Percentiles rank a stretch among this genome's conserved stretches.
Evolutionary conservation across 371 early-diverging fungal species (phyloP).

Genomic region (Vairimorpha apis): DNA sequence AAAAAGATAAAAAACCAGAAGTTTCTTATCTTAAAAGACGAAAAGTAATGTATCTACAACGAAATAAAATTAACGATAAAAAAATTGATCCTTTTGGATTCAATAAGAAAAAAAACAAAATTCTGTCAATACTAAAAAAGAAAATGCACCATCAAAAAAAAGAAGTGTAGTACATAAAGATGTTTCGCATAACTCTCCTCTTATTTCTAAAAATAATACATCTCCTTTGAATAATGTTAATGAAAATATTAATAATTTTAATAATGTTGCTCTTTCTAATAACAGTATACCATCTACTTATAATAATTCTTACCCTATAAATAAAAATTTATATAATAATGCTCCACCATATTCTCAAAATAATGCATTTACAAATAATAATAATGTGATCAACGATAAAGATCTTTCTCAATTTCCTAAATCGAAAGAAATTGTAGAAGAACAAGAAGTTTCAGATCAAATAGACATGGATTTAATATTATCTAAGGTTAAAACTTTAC

Average conservation of each 20-base stretch:
- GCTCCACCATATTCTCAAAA: background rate
- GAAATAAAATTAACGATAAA: background rate
- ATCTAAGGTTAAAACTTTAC: conserved; percentile 4
- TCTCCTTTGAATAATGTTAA: too few species aligned
- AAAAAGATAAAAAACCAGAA: background rate
- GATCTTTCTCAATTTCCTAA: too few species aligned
- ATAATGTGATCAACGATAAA: too few species aligned
- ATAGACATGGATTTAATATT: conserved; percentile 1
- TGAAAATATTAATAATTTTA: too few species aligned
- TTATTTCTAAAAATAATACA: too few species aligned
- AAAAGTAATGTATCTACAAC: background rate
- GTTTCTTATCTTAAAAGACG: background rate
- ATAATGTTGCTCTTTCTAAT: too few species aligned
- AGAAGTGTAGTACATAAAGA: too few species aligned
- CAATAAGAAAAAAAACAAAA: background rate
- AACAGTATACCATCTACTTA: too few species aligned
- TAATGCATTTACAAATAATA: too few species aligned
- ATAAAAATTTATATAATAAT: too few species aligned
- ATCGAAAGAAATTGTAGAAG: background rate
- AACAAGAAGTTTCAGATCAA: background rate
- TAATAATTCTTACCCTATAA: too few species aligned
- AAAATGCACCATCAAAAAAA: background rate
- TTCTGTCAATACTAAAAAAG: background rate
- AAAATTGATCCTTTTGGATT: conserved; percentile 36
- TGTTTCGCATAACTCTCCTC: too few species aligned